Evolutionary conservation across 202 grass and related monocot genomes (phyloP).

Genomic region (Digitaria exilis): DNA sequence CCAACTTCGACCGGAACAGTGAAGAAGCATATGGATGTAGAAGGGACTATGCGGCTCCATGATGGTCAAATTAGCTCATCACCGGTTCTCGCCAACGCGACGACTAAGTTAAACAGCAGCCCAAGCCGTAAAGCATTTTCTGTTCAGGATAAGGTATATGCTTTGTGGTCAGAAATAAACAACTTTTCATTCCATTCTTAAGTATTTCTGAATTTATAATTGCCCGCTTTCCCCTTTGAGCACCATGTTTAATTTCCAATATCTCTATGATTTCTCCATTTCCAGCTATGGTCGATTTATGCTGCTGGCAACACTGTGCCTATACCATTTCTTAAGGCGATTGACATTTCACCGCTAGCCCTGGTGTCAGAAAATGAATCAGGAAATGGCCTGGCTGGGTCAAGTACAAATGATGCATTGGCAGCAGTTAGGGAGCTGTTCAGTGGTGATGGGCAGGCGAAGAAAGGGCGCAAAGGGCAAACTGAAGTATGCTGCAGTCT

Average conservation of each 20-base stretch:
- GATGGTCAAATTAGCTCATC: constrained; percentile 42
- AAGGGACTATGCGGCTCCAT: constrained; percentile 47
- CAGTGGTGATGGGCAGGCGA: constrained; percentile 93
- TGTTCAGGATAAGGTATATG: constrained; percentile 93
- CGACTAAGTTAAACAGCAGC: constrained; percentile 54
- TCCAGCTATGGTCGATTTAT: constrained; percentile 97
- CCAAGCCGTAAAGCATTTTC: constrained; percentile 90
- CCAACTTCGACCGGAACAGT: constrained; percentile 45
- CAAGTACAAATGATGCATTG: constrained; percentile 71
- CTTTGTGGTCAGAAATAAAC: constrained; percentile 13
- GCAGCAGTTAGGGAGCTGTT: constrained; percentile 95
- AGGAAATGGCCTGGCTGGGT: constrained; percentile 63
- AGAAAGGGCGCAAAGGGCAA: constrained; percentile 96
- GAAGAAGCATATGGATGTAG: constrained; percentile 41
- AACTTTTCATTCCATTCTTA: constrained; percentile 14
- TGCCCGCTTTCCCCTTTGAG: not conserved
- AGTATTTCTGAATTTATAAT: not conserved
- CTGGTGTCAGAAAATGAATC: constrained; percentile 81
- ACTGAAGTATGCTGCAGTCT: constrained; percentile 59
- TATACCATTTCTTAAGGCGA: constrained; percentile 95
- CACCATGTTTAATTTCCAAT: constrained; percentile 19
- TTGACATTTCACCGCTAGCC: constrained; percentile 93
- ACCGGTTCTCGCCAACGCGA: constrained; percentile 36
- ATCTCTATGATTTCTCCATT: constrained; percentile 16
- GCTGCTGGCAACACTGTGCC: constrained; percentile 93